These are phyloP conservation scores for Boletellus ananas DNA, from an alignment of 768 basidiomycete species.

Conservation along the genomic window DNA sequence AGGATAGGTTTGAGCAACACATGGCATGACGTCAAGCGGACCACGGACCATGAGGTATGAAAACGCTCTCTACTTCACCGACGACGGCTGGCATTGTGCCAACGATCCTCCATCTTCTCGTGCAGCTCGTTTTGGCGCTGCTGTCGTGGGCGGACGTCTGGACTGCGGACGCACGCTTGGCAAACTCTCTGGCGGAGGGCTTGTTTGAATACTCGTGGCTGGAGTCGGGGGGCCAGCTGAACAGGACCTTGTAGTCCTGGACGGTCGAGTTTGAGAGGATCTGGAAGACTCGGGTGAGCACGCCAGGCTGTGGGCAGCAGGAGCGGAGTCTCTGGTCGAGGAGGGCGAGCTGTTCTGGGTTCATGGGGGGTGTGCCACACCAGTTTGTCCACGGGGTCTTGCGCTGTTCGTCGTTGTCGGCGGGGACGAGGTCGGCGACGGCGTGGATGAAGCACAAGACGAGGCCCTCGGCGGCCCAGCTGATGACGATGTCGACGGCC, in stretches of 20 bases:
- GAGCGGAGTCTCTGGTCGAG: constrained; percentile 57
- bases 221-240: constrained; percentile 76
- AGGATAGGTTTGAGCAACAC: constrained; percentile 18
- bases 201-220: constrained; percentile 37
- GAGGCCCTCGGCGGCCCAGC: constrained; percentile 83
- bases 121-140: constrained; percentile 83
- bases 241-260: constrained; percentile 51
- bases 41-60: constrained; percentile 80
- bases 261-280: constrained; percentile 56
- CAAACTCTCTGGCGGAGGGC: constrained; percentile 44
- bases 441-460: constrained; percentile 89
- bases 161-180: constrained; percentile 63
- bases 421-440: constrained; percentile 61
- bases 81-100: constrained; percentile 59
- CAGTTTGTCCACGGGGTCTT: constrained; percentile 84
- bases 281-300: constrained; percentile 70
- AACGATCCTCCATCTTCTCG: constrained; percentile 74
- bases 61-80: constrained; percentile 78
- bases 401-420: constrained; percentile 70
- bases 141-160: constrained; percentile 49
- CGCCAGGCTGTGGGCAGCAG: constrained; percentile 48
- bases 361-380: constrained; percentile 76
- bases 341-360: constrained; percentile 50
- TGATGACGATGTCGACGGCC: constrained; percentile 86
- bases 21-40: constrained; percentile 36